A percentile compares a stretch with the other conserved stretches of the same genome.
Evolutionary conservation across 176 grass and related monocot genomes (phyloP).

Genomic region (Saccharum spontaneum): DNA sequence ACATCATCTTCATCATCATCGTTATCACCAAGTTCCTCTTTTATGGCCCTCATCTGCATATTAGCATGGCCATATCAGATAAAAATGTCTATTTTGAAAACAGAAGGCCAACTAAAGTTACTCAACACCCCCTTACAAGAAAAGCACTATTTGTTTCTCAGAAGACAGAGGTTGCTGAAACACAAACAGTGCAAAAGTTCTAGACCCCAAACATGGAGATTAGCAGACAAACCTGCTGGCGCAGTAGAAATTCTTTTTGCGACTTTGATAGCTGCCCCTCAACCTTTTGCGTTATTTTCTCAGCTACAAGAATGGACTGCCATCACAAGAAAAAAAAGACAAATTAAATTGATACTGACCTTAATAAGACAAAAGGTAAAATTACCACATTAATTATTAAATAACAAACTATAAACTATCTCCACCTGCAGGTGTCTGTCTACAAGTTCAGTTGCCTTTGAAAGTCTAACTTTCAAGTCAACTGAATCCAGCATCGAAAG

Average conservation of each 20-base stretch:
- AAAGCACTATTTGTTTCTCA: background rate
- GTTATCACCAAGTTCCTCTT: conserved; percentile 97
- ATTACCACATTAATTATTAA: conserved; percentile 4
- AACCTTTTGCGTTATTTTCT: conserved; percentile 99
- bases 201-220: background rate
- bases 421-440: conserved; percentile 91
- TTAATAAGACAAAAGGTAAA: conserved; percentile 10
- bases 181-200: background rate
- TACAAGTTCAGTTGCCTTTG: conserved; percentile 94
- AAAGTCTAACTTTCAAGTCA: conserved; percentile 92
- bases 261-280: conserved; percentile 95
- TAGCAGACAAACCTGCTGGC: conserved; percentile 70
- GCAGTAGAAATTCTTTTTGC: conserved; percentile 95
- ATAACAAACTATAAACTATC: conserved; percentile 22
- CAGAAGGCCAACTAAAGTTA: background rate
- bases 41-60: conserved; percentile 93
- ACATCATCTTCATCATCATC: conserved; percentile 98
- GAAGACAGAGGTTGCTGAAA: background rate
- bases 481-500: conserved; percentile 97
- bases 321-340: conserved; percentile 20
- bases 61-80: background rate
- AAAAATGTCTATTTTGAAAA: conserved; percentile 17
- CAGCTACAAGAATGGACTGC: conserved; percentile 97
- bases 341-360: background rate
- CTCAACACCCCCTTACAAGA: background rate